Evolutionary conservation across 2,329 filamentous ascomycete genomes (phyloP), one percentile per base, ranked within the genome.

Genomic region (Colletotrichum chrysophilum): DNA sequence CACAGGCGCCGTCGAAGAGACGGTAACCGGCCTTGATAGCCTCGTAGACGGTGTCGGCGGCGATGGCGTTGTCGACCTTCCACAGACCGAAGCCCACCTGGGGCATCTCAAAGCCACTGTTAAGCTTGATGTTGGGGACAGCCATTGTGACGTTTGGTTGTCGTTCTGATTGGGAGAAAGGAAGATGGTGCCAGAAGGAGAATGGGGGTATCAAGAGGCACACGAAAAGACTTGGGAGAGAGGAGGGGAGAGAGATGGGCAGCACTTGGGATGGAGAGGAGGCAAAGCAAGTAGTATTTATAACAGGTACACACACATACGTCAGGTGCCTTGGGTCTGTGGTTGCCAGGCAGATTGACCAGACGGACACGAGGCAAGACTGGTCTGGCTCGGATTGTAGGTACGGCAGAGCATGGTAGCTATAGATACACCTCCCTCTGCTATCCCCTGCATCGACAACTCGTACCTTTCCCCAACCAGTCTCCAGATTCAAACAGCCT

Each of bases 21-120:
- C 91, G 88, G 85, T 92, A 92, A 55, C 91, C 91, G 66, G 86
- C 85, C 87, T 92, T 92, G 86, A 92, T 92, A 82, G 91, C 91
- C 77, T 96, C 93, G 89, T 96, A 96, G 79, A 96, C 92, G 76
- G 91, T 91, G 80, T 96, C 94, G 80, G 94, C 92, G 82, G 91
- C 93, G 71, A 91, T 92, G 70, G 91, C 90, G 79, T 94, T 94
- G 84, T 92, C 91, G 78, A 97, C 94, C 88, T 97, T 97, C 95
- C 95, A 97, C 79, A 96, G 90, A 75, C 93, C 93, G 83, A 94
- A 94, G 84, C 93, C 93, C 78, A 95, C 93, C 83, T 93, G 91
- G 81, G 93, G 93, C 93, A 95, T 95, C 80, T 94, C 88, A 80
- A 90, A 82, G 85, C 92, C 91, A 84, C 88, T 92, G 86, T 87